phyloP scores from a whole-genome alignment of 2,329 filamentous ascomycete species.

The Arthrobotrys iridis region DNA sequence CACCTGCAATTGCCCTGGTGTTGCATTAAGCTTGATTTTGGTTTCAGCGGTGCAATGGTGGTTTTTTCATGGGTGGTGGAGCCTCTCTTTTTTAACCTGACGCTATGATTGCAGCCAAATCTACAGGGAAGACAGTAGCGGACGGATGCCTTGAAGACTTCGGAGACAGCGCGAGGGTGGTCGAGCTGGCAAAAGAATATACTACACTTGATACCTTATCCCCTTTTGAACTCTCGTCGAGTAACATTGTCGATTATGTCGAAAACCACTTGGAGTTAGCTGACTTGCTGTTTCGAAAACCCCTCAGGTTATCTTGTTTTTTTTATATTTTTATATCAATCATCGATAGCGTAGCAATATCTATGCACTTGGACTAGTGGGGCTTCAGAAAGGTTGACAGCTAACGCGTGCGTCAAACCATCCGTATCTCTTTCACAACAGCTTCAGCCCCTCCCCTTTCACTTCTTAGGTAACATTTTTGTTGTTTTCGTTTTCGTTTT shows the following conservation, averaged over 20 bases:
- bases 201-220: not conserved
- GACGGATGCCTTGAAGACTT: not conserved
- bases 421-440: not conserved
- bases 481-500: not conserved
- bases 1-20: constrained; percentile 16
- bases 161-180: not conserved
- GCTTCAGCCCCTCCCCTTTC: not conserved
- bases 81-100: not conserved
- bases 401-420: constrained; percentile 15
- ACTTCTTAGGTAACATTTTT: constrained; percentile 3
- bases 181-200: not conserved
- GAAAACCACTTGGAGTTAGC: not conserved
- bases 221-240: not conserved
- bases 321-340: no score
- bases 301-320: not conserved
- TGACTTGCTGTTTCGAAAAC: constrained; percentile 21
- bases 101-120: not conserved
- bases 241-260: not conserved
- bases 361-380: constrained; percentile 12
- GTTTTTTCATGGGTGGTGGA: not conserved
- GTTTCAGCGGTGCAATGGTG: not conserved
- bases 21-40: constrained; percentile 18
- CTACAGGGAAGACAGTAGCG: not conserved
- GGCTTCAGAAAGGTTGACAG: constrained; percentile 7
- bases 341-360: not conserved